Evolutionary conservation across 768 basidiomycete genomes (phyloP).

Genomic region (Sarcodon sp.): DNA sequence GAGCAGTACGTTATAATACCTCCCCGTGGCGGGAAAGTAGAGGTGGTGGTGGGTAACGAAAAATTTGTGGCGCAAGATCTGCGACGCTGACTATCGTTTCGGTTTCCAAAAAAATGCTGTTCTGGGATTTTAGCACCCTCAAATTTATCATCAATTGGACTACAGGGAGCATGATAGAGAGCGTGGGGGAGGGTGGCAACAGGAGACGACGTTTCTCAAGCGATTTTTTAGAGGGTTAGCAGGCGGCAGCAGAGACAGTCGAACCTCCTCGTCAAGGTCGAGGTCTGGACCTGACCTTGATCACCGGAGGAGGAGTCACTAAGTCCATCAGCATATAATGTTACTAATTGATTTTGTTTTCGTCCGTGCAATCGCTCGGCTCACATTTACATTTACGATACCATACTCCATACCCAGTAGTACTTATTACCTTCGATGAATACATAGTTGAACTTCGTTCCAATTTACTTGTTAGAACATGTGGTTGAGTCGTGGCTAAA

Average conservation of each 20-base stretch:
- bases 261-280: not conserved
- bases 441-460: no score
- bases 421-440: no score
- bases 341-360: no score
- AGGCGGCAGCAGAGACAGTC: not conserved
- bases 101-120: no score
- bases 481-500: no score
- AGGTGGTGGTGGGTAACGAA: slow-evolving; percentile 4
- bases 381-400: no score
- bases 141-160: not conserved
- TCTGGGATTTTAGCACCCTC: not conserved
- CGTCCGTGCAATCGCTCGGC: no score
- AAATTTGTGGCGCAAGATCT: not conserved
- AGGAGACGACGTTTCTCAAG: not conserved
- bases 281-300: not conserved
- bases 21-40: slow-evolving; percentile 10
- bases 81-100: not conserved
- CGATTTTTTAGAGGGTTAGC: not conserved
- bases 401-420: no score
- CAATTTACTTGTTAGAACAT: no score
- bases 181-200: not conserved
- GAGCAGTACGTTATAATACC: slow-evolving; percentile 16
- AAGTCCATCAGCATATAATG: not conserved
- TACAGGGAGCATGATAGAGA: not conserved
- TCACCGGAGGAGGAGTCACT: not conserved